Conservation (phyloP, 202 grass and related monocot species). For the Schoenoplectus triqueter region DNA sequence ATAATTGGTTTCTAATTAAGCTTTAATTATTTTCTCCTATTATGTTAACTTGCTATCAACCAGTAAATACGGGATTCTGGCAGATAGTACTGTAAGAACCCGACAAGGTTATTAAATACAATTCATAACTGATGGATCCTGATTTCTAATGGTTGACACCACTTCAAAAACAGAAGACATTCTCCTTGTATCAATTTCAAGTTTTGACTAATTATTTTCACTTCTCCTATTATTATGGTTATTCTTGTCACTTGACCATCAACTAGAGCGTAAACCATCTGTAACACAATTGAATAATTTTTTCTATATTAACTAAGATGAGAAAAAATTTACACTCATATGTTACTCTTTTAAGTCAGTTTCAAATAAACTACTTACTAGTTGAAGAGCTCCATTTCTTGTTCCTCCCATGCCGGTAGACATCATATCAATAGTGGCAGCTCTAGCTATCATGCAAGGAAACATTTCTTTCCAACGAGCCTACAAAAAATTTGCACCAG, state of each 20-base stretch:
- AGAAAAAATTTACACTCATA: neutral
- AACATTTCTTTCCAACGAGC: slow-evolving; percentile 87
- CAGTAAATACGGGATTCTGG: neutral
- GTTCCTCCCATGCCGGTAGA: slow-evolving; percentile 81
- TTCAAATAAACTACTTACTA: slow-evolving; percentile 56
- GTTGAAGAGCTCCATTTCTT: slow-evolving; percentile 81
- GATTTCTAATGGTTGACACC: no score
- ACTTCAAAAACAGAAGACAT: no score
- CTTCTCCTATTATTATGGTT: neutral
- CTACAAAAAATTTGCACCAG: slow-evolving; percentile 44
- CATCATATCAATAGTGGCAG: slow-evolving; percentile 72
- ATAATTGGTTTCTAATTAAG: neutral
- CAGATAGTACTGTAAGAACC: neutral
- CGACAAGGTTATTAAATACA: no score
- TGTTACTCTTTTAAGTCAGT: neutral
- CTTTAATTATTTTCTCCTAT: neutral
- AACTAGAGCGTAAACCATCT: neutral
- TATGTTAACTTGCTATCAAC: neutral
- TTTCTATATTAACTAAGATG: neutral
- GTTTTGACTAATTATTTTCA: neutral
- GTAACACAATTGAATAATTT: no score
- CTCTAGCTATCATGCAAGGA: slow-evolving; percentile 78
- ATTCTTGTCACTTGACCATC: neutral
- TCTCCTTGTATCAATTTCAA: neutral
- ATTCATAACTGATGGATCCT: no score